Base-by-base conservation (phyloP, 352 stramenopile genomes). In the Pythium vanterpoolii region DNA sequence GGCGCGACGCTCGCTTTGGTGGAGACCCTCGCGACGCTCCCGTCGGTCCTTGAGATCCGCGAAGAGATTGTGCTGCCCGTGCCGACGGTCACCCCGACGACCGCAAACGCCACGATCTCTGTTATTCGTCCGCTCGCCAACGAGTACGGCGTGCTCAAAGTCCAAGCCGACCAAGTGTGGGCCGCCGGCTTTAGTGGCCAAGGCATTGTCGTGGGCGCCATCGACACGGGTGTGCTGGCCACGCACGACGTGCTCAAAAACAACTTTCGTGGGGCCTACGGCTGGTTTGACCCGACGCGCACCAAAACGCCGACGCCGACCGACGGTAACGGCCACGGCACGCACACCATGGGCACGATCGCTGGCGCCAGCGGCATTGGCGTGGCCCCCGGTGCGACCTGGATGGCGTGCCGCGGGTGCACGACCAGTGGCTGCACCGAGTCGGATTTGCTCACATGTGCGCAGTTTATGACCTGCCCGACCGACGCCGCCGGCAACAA, bases 381-480 rank as follows among this genome's bases (percentile, higher is more conserved):
- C 16, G 55, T 62, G 18, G 55, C 55, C 3, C 55, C 55, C 3
- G 44, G 55, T 24, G 44, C 44, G 2, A 55, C 43, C 23, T 62
- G 55, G 55, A 62, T 62, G 11, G 10, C 44, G 4, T 62, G 55
- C 44, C 24, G 30, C 10, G 44, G 44, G 31, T 62, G 44, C 34
- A 23, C 18, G 43, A 56, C 31, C 1, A n/a, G 9, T 5, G 43
- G 45, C 9, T 71, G 67, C 38, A 18, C 55, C 18, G 56, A 69
- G 34, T 63, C 52, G 24, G 63, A 54, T 24, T 34, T 75, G n/a
- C 39, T 70, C 3, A 38, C 43, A 4, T 75, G 64, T 23, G 39
- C 50, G 7, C 57, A 72, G 47, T 74, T 69, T 34, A 74, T 74
- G 24, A 47, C 65, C 14, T 75, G 68, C 36, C 64, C 68, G 2